A percentile compares a stretch with the other conserved stretches of the same genome.
Evolutionary conservation across 2,329 filamentous ascomycete genomes (phyloP).

Genomic region (Zopfia rhizophila): DNA sequence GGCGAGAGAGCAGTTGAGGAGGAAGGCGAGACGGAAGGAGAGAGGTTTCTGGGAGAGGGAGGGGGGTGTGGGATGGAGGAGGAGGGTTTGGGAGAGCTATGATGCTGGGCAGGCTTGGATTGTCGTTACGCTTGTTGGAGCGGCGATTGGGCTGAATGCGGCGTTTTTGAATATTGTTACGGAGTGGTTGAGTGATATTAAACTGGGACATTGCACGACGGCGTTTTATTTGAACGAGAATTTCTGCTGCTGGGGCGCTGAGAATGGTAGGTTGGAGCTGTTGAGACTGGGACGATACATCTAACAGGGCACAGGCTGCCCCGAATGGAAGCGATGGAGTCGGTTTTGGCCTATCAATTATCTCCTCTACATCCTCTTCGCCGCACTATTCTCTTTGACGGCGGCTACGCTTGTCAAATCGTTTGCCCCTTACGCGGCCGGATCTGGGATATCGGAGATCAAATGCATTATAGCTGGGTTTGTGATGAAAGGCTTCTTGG

Average conservation of each 20-base stretch:
- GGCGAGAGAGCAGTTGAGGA: constrained; percentile 84
- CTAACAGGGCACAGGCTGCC: constrained; percentile 69
- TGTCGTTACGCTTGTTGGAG: constrained; percentile 91
- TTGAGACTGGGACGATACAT: constrained; percentile 11
- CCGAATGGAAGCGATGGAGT: constrained; percentile 91
- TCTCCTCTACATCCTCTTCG: constrained; percentile 85
- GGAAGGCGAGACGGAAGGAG: constrained; percentile 78
- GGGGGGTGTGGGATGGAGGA: constrained; percentile 79
- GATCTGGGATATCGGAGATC: constrained; percentile 97
- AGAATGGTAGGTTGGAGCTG: constrained; percentile 68
- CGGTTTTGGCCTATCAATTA: constrained; percentile 83
- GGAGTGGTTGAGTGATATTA: constrained; percentile 96
- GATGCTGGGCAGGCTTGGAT: constrained; percentile 98
- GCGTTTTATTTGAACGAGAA: constrained; percentile 97
- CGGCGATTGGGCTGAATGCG: constrained; percentile 92
- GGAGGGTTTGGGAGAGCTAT: constrained; percentile 85
- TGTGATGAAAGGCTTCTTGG: constrained; percentile 98
- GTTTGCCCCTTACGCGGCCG: constrained; percentile 95
- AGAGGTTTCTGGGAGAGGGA: constrained; percentile 76
- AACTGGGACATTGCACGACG: constrained; percentile 93
- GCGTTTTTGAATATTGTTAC: constrained; percentile 94
- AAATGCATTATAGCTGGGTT: constrained; percentile 99
- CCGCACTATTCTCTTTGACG: constrained; percentile 82
- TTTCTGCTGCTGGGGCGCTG: constrained; percentile 98
- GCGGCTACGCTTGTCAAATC: constrained; percentile 86